These are phyloP conservation scores for Xerocomellus intermedius DNA, from an alignment of 768 basidiomycete genomes.

Conservation along the genomic window DNA sequence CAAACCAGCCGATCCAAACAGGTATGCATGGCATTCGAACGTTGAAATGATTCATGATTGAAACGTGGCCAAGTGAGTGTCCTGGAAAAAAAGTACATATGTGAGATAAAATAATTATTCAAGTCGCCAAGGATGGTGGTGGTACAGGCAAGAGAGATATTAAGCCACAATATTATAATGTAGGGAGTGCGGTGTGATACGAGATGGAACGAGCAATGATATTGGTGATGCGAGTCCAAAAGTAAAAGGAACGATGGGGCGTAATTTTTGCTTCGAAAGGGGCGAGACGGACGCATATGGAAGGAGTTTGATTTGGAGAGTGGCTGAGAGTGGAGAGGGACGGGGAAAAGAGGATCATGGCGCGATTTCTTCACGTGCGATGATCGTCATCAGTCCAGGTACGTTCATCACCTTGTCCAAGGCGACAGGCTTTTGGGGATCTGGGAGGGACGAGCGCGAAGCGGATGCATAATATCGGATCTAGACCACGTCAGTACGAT, in stretches of 20 bases:
- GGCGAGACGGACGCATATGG: no score
- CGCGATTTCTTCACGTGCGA: constrained; percentile 39
- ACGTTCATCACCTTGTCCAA: constrained; percentile 59
- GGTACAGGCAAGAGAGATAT: background rate
- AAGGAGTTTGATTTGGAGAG: background rate
- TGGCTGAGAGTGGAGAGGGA: background rate
- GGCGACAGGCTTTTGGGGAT: constrained; percentile 63
- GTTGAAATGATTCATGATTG: background rate
- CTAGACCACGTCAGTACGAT: constrained; percentile 34
- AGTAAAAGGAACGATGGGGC: constrained; percentile 2
- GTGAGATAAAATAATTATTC: constrained; percentile 9
- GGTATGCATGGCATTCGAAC: background rate
- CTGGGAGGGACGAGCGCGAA: constrained; percentile 47
- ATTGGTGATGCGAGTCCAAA: background rate
- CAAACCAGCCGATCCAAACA: background rate
- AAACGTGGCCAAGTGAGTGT: background rate
- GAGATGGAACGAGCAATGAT: background rate
- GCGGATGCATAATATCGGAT: constrained; percentile 62
- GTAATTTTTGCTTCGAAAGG: background rate
- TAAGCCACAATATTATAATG: background rate
- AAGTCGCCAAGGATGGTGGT: background rate
- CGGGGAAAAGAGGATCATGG: constrained; percentile 11
- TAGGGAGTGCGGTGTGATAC: background rate
- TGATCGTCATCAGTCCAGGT: constrained; percentile 75
- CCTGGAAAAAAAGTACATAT: background rate